phyloP scores from a whole-genome alignment of 2,329 filamentous ascomycete genomes.

The Daldinia sp. region DNA sequence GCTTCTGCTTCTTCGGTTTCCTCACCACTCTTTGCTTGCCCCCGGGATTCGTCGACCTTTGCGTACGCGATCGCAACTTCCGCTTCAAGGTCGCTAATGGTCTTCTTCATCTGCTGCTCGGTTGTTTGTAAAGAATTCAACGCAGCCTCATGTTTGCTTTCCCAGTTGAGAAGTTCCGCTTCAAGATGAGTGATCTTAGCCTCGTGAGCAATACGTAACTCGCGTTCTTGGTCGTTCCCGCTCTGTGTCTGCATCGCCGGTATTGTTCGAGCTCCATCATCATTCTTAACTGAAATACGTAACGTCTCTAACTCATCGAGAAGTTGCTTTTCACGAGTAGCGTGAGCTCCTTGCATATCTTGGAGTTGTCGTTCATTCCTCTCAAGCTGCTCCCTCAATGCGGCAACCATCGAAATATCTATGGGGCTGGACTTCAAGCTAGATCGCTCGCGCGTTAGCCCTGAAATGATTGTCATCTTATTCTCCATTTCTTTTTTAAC shows the following conservation, averaged over 20 bases:
- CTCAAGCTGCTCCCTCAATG: conserved; percentile 86
- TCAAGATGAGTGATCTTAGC: conserved; percentile 72
- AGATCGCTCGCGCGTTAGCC: conserved; percentile 89
- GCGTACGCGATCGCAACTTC: conserved; percentile 63
- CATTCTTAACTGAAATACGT: conserved; percentile 61
- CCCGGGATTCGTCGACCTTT: conserved; percentile 55
- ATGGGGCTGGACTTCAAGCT: conserved; percentile 85
- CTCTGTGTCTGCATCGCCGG: conserved; percentile 40
- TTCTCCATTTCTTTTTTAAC: conserved; percentile 96
- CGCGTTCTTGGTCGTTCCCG: conserved; percentile 44
- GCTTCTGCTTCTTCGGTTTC: conserved; percentile 58
- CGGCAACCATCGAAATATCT: conserved; percentile 89
- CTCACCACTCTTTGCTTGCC: conserved; percentile 51
- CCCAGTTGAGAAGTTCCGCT: conserved; percentile 76
- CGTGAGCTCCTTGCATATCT: conserved; percentile 75
- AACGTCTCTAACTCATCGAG: conserved; percentile 74
- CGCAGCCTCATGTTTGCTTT: conserved; percentile 75
- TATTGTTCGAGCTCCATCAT: conserved; percentile 32
- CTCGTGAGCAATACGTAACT: conserved; percentile 55
- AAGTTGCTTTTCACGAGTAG: conserved; percentile 78
- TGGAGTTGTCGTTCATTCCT: conserved; percentile 84
- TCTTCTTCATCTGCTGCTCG: conserved; percentile 75
- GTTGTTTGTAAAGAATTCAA: conserved; percentile 75
- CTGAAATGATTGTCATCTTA: conserved; percentile 95
- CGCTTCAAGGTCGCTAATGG: conserved; percentile 75